phyloP scores from a whole-genome alignment of 2,329 filamentous ascomycete genomes.

The Metarhizium humberi region DNA sequence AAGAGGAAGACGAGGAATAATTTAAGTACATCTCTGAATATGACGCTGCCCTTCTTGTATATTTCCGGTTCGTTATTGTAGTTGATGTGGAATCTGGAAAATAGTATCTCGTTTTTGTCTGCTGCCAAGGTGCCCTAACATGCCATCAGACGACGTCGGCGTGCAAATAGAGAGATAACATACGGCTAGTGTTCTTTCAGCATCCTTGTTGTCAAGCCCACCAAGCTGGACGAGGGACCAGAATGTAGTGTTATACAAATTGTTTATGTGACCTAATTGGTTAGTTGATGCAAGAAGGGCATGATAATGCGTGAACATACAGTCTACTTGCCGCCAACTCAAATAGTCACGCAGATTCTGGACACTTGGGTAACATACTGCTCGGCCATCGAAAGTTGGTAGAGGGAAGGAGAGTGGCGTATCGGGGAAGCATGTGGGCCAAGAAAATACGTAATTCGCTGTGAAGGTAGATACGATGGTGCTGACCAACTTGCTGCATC shows the following conservation, averaged over 20 bases:
- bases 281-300: constrained; percentile 14
- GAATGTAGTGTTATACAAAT: constrained; percentile 95
- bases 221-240: constrained; percentile 79
- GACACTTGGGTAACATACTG: constrained; percentile 78
- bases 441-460: constrained; percentile 76
- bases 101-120: constrained; percentile 96
- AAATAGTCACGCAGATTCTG: constrained; percentile 87
- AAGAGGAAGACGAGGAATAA: not conserved
- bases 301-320: constrained; percentile 39
- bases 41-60: constrained; percentile 84
- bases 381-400: constrained; percentile 87
- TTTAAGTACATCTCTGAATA: constrained; percentile 63
- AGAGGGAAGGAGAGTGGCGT: constrained; percentile 61
- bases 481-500: constrained; percentile 70
- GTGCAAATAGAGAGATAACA: constrained; percentile 10
- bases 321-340: constrained; percentile 95
- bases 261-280: constrained; percentile 83
- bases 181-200: constrained; percentile 71
- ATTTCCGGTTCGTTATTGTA: constrained; percentile 96
- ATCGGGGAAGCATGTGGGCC: constrained; percentile 68
- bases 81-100: constrained; percentile 81
- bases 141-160: constrained; percentile 4
- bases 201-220: constrained; percentile 65
- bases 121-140: constrained; percentile 66
- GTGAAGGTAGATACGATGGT: constrained; percentile 92